Base-by-base conservation (phyloP, 257 asterid species). In the Lantana camara region DNA sequence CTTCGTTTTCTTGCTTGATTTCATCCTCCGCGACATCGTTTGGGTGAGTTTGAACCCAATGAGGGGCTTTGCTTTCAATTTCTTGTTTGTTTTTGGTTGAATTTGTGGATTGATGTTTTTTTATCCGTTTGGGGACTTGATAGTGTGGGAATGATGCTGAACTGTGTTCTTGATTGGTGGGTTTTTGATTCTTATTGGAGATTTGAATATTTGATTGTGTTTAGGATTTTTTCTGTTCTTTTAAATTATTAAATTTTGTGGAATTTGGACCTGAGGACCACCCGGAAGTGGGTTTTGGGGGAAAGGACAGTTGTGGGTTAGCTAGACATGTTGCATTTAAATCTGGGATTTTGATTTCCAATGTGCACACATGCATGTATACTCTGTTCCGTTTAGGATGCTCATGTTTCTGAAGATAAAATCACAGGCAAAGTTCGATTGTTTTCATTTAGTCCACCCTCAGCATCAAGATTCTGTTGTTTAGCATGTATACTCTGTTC, bases 21-120 rank as follows among this genome's bases (percentile, higher is more conserved):
- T 23, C 44, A 13, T 65, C 57, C 17, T 29, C 57, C 34, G 14
- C 70, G 27, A 5, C 48, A n/a, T 68, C 63, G 17, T 41, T 71
- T 42, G 23, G 83, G 77, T 75, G 55, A 19, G 60, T 45, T 42
- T 40, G 42, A 16, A 29, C 53, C 21, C 27, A 37, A 32, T 52
- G 17, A 15, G 42, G 37, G 11, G 21, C 49, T 56, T 66, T n/a
- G 7, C 17, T 50, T 51, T 60, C 47, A 1, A 15, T 49, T 57
- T 37, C 8, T 13, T 17, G 4, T 9, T 44, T 9, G 7, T 1
- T 48, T 13, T n/a, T 38, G 38, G 17, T 5, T 63, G 40, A 48
- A 7, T 7, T 55, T 57, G 47, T 61, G 17, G 5, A 27, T 37
- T 9, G 1, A 1, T 35, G 40, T 46, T 42, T 35, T 4, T 35